Percentiles rank a stretch among this genome's conserved stretches.
phyloP scores from a whole-genome alignment of 1,139 yeast genomes.

The Nakaseomyces glabratus region DNA sequence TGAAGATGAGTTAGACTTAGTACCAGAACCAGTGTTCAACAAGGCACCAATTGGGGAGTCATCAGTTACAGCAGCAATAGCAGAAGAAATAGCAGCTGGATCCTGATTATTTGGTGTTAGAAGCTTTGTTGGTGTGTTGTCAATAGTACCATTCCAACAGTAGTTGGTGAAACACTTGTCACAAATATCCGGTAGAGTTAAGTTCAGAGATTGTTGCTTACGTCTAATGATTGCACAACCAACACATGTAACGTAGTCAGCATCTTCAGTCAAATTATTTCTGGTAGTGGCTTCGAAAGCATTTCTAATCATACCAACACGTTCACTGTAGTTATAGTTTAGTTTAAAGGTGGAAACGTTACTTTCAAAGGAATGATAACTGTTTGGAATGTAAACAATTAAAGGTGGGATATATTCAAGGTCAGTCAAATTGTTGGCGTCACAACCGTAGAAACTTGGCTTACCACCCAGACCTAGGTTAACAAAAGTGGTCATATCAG shows the following conservation, averaged over 20 bases:
- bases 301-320: conserved; percentile 55
- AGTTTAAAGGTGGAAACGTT: conserved; percentile 68
- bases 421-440: conserved; percentile 53
- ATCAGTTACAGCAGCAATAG: conserved; percentile 11
- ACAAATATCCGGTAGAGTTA: conserved; percentile 62
- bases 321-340: conserved; percentile 50
- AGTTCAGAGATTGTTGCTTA: conserved; percentile 60
- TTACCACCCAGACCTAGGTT: conserved; percentile 45
- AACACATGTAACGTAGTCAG: conserved; percentile 68
- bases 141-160: conserved; percentile 67
- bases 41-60: conserved; percentile 8
- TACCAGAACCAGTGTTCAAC: conserved; percentile 7
- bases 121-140: conserved; percentile 12
- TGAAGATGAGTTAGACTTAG: conserved; percentile 3
- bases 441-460: conserved; percentile 85
- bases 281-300: conserved; percentile 76
- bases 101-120: conserved; percentile 1
- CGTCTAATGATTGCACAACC: conserved; percentile 83
- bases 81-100: conserved; percentile 9
- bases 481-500: conserved; percentile 59
- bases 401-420: conserved; percentile 56
- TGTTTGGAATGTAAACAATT: conserved; percentile 70
- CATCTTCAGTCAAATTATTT: conserved; percentile 60
- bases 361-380: conserved; percentile 56
- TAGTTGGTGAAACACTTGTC: conserved; percentile 58